Evolutionary conservation across 1,284 basidiomycete genomes (phyloP).

Genomic region (Tilletia caries): DNA sequence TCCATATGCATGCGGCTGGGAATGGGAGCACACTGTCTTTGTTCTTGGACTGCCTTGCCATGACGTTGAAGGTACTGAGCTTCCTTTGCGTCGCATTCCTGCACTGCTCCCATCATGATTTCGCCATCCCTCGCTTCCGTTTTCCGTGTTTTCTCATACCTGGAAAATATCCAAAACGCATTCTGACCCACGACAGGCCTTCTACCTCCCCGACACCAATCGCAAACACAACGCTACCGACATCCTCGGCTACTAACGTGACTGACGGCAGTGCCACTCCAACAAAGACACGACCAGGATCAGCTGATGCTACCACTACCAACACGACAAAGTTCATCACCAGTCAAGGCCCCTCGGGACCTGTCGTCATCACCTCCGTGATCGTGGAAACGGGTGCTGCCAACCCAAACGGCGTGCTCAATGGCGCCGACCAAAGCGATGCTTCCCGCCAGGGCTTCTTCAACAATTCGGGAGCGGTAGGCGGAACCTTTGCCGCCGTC

Average conservation of each 20-base stretch:
- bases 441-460: slow-evolving; percentile 34
- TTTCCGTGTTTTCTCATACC: neutral
- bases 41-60: no score
- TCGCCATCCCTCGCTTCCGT: neutral
- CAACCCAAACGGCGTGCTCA: slow-evolving; percentile 4
- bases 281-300: neutral
- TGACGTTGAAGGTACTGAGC: neutral
- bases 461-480: slow-evolving; percentile 47
- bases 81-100: neutral
- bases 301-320: neutral
- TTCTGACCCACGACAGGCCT: slow-evolving; percentile 2
- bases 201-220: neutral
- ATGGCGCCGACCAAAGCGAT: neutral
- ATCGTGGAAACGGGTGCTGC: neutral
- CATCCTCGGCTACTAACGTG: neutral
- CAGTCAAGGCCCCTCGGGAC: neutral
- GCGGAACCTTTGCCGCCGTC: slow-evolving; percentile 51
- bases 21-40: no score
- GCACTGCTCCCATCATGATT: no score
- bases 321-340: neutral
- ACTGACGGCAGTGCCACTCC: neutral
- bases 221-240: neutral
- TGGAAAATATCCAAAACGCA: neutral
- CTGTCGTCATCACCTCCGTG: slow-evolving; percentile 5
- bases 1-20: no score